phyloP scores from a whole-genome alignment of 805 yeast genomes.

The Candida sithepensis region DNA sequence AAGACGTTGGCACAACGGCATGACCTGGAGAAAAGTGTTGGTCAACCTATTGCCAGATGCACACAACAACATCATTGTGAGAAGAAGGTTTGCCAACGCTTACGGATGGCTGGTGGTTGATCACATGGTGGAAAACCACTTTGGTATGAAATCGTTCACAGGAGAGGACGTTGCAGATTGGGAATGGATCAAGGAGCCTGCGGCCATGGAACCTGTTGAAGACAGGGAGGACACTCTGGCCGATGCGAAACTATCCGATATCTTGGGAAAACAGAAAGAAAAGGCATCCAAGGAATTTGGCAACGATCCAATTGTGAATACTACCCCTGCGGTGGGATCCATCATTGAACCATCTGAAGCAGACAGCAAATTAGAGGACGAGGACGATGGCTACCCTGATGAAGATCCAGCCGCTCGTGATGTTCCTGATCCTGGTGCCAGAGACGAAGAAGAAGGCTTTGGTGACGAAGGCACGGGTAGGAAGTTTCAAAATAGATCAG shows the following conservation, averaged over 20 bases:
- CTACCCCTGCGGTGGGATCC: neutral
- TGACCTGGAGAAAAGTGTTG: slow-evolving; percentile 89
- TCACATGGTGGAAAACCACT: slow-evolving; percentile 71
- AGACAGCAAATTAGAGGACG: neutral
- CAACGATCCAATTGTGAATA: slow-evolving; percentile 17
- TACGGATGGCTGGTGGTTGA: slow-evolving; percentile 94
- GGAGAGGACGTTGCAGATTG: slow-evolving; percentile 24
- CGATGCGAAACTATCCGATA: slow-evolving; percentile 21
- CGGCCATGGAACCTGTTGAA: slow-evolving; percentile 2
- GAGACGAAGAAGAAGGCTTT: slow-evolving; percentile 14
- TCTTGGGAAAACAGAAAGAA: slow-evolving; percentile 33
- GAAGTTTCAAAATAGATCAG: neutral
- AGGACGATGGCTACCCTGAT: slow-evolving; percentile 1
- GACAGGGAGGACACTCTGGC: slow-evolving; percentile 5
- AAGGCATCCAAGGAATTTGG: slow-evolving; percentile 35
- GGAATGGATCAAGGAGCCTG: slow-evolving; percentile 10
- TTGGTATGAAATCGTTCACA: slow-evolving; percentile 28
- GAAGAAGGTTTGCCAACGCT: slow-evolving; percentile 87
- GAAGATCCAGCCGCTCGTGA: neutral
- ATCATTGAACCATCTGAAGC: neutral
- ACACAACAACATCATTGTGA: slow-evolving; percentile 85
- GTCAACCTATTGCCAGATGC: slow-evolving; percentile 90
- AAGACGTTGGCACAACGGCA: slow-evolving; percentile 75
- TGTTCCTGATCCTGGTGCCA: neutral
- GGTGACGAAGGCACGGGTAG: neutral